Percentiles rank a stretch among this genome's conserved stretches.
Evolutionary conservation across 2,329 filamentous ascomycete species (phyloP).

Genomic region (Ophiostoma fasciatum): DNA sequence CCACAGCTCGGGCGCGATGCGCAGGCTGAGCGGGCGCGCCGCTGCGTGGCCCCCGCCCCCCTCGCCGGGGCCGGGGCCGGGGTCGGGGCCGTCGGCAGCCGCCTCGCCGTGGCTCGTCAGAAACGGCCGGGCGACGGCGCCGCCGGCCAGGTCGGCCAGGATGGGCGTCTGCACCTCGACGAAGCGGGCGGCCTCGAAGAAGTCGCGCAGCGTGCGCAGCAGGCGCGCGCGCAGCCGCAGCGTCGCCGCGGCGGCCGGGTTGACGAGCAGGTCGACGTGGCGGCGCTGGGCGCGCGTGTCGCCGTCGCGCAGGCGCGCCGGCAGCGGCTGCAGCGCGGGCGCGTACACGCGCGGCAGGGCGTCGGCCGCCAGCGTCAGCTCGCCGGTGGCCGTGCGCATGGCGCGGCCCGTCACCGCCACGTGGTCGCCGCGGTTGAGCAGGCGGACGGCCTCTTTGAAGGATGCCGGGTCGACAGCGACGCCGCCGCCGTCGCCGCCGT

Average conservation of each 20-base stretch:
- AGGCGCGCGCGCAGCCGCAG: constrained; percentile 62
- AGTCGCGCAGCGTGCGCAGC: constrained; percentile 57
- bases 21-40: constrained; percentile 43
- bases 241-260: constrained; percentile 42
- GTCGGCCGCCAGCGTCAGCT: constrained; percentile 58
- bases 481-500: constrained; percentile 9
- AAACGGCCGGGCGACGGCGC: constrained; percentile 78
- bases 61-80: constrained; percentile 14
- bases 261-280: constrained; percentile 76
- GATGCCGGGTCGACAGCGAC: constrained; percentile 21
- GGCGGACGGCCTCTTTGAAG: constrained; percentile 47
- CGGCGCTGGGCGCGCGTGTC: constrained; percentile 63
- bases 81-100: constrained; percentile 44
- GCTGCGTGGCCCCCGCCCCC: not conserved
- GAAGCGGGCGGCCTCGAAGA: constrained; percentile 58
- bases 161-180: constrained; percentile 87
- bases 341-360: constrained; percentile 57
- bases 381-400: constrained; percentile 53
- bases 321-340: constrained; percentile 67
- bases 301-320: constrained; percentile 51
- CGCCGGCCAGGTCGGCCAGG: constrained; percentile 67
- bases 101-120: constrained; percentile 38
- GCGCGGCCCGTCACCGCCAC: constrained; percentile 60
- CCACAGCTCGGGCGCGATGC: constrained; percentile 91
- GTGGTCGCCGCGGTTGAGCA: constrained; percentile 69